A percentile compares a stretch with the other conserved stretches of the same genome.
These are phyloP conservation scores for Spencermartinsiella ligniputridi DNA, from an alignment of 1,139 yeast genomes.

Conservation along the genomic window DNA sequence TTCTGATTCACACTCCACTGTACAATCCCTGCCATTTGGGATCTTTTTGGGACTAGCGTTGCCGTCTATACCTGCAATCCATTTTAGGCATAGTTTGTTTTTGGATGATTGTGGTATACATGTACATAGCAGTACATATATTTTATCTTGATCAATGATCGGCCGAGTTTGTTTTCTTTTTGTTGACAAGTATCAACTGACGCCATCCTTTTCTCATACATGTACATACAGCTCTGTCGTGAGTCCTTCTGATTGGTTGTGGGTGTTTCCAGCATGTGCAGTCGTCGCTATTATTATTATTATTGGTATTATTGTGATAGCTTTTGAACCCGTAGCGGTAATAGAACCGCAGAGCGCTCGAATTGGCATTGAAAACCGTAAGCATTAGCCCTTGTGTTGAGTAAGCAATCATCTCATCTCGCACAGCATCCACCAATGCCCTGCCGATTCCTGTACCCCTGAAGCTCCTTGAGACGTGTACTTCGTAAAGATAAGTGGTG, in stretches of 20 bases:
- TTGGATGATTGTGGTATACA: too few species aligned
- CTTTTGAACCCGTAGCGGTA: slow-evolving; percentile 19
- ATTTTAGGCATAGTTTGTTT: too few species aligned
- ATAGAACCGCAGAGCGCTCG: slow-evolving; percentile 27
- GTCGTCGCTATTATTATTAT: too few species aligned
- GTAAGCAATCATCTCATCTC: slow-evolving; percentile 5
- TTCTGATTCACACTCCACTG: too few species aligned
- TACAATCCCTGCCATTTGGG: too few species aligned
- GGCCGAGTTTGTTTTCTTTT: too few species aligned
- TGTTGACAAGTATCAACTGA: slow-evolving; percentile 6
- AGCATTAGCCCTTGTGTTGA: slow-evolving; percentile 16
- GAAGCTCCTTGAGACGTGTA: slow-evolving; percentile 40
- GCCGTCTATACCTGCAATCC: too few species aligned
- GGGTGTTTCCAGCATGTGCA: slow-evolving; percentile 6
- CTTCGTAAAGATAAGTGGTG: slow-evolving; percentile 51
- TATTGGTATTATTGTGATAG: slow-evolving; percentile 7
- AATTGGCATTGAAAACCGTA: slow-evolving; percentile 29
- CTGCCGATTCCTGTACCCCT: slow-evolving; percentile 39
- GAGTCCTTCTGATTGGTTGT: not conserved
- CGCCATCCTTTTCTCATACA: slow-evolving; percentile 10
- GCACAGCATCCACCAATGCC: slow-evolving; percentile 31
- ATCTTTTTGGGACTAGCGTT: too few species aligned
- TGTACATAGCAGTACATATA: too few species aligned
- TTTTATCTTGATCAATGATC: too few species aligned
- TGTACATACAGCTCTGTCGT: not conserved